Evolutionary conservation across 768 basidiomycete species (phyloP).

Genomic region (Holtermannia corniformis): DNA sequence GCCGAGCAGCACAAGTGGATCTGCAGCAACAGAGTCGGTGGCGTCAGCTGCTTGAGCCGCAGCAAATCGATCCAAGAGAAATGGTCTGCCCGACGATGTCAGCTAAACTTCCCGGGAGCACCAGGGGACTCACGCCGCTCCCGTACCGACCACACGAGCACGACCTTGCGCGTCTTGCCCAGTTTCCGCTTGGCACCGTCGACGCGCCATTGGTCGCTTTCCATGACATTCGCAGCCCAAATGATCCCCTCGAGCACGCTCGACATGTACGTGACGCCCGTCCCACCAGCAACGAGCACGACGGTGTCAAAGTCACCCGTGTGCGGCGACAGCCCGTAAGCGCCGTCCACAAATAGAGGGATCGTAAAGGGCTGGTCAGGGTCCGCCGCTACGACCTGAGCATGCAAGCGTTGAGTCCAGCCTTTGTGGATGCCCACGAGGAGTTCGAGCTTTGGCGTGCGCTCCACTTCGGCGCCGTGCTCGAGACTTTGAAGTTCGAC

Average conservation of each 20-base stretch:
- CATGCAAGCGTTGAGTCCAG: conserved; percentile 17
- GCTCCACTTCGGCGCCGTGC: conserved; percentile 8
- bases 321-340: conserved; percentile 20
- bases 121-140: neutral
- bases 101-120: neutral
- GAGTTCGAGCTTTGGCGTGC: conserved; percentile 15
- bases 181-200: neutral
- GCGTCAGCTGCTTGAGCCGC: neutral
- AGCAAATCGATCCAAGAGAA: neutral
- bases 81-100: neutral
- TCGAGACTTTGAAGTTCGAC: neutral
- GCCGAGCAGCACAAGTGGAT: neutral
- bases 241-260: conserved; percentile 1
- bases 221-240: neutral
- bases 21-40: neutral
- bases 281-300: conserved; percentile 25
- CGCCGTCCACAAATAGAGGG: conserved; percentile 22
- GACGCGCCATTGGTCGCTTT: neutral
- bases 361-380: conserved; percentile 1
- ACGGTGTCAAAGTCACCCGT: conserved; percentile 15
- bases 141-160: neutral
- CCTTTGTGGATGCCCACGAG: conserved; percentile 25
- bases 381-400: conserved; percentile 1
- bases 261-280: conserved; percentile 22
- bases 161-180: neutral